Evolutionary conservation across 805 yeast species (phyloP), one percentile per base, ranked within the genome.

Genomic region (Saccharomycopsis malanga): DNA sequence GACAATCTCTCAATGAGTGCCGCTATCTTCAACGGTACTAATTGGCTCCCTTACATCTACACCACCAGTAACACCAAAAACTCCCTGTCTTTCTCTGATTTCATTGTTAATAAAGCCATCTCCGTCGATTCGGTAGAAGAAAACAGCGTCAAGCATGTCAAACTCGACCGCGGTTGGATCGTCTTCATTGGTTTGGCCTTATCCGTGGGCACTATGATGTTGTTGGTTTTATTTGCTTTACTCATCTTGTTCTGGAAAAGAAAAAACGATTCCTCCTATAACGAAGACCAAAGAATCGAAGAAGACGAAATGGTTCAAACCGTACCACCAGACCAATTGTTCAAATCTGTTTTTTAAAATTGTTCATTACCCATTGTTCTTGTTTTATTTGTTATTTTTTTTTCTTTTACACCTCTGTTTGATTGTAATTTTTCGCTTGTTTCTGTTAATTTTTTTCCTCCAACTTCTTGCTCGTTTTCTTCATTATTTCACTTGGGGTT

Each of bases 171-270:
- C 18, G 89, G 93, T 0, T 81, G 73, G 56, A 80, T 83, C 24
- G 87, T 81, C 3, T 72, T 85, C 24, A 74, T 83, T 38, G 77
- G 84, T 0, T 68, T 81, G 36, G 93, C 88, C 0, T 66, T 81
- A 46, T 78, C 91, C 0, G 55, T 84, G 27, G 86, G 69, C 17
- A 70, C 75, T 1, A 60, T 71, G 34, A 58, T 65, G 40, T 61
- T 61, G 17, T 56, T 65, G 46, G 83, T 72, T 47, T 61, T 67
- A 23, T 53, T 67, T 3, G 72, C 72, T 30, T 68, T 61, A 4
- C 54, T 57, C 40, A 56, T 59, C 36, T 61, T 64, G 41, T 61
- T 62, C 45, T 66, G 63, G 56, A 67, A 61, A 44, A 63, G 64
- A 44, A 61, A 68, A 35, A 60, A 65, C 6, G 71, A 70, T 14